Base-by-base conservation (phyloP, 2,329 filamentous ascomycete species). In the Metarhizium guizhouense region DNA sequence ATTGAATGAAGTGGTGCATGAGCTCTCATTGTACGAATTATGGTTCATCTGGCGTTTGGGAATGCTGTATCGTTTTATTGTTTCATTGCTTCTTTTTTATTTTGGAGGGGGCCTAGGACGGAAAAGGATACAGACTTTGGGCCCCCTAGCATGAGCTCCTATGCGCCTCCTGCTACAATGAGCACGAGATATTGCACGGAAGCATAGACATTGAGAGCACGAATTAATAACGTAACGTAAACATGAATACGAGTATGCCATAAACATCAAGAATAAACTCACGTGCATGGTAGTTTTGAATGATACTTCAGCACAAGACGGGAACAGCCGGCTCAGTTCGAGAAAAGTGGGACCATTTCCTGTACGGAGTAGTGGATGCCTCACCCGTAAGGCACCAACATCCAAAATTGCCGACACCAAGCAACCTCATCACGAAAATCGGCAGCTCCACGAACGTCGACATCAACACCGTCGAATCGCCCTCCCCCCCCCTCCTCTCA, bases 401-500 rank as follows among this genome's bases (percentile, higher is more conserved):
- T 63, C 63, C 68, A 70, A 74, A 74, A 74, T 73, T 73, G 70
- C 71, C 71, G 70, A 71, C 65, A 48, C 67, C 64, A 56, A 64
- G 64, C 63, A 68, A 68, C 67, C 64, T 70, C 67, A 45, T 52
- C 25, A 54, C 55, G 51, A 45, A 64, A 68, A 66, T 65, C 64
- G 63, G 63, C 60, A 65, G 65, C 65, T 67, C 59, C 53, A 63
- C 3, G 25, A 65, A 58, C 60, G 59, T 61, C 61, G 62, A 61
- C 60, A 57, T 59, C 63, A 59, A 55, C 54, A 40, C 43, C 62
- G 62, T 63, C 64, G 61, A 63, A 67, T 61, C 63, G 59, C 61
- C 60, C 57, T 54, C 60, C 50, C 20, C 6, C 42, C 60, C 61
- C 59, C 56, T 53, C 60, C 53, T 34, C 11, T 18, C 53, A 40